A percentile compares a stretch with the other conserved stretches of the same genome.
phyloP scores from a whole-genome alignment of 2,329 filamentous ascomycete genomes.

The Ophiosphaerella korrae region DNA sequence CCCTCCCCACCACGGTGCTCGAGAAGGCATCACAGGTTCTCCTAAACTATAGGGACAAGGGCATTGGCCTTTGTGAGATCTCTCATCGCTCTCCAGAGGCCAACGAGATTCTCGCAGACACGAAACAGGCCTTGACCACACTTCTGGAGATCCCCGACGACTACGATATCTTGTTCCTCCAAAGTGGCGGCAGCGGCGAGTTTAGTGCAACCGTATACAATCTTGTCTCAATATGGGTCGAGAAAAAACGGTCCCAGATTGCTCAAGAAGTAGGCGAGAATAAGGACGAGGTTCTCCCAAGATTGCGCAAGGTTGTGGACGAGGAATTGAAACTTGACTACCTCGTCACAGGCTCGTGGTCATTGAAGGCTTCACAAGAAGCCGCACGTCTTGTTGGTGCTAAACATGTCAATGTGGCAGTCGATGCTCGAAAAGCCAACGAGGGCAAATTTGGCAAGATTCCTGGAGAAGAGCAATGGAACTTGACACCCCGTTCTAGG shows the following conservation, averaged over 20 bases:
- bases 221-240: slow-evolving; percentile 81
- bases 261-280: slow-evolving; percentile 61
- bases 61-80: slow-evolving; percentile 86
- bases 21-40: slow-evolving; percentile 77
- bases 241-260: slow-evolving; percentile 66
- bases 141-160: slow-evolving; percentile 83
- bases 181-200: slow-evolving; percentile 82
- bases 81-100: slow-evolving; percentile 85
- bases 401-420: slow-evolving; percentile 78
- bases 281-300: slow-evolving; percentile 62
- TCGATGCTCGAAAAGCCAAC: slow-evolving; percentile 67
- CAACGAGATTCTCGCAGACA: slow-evolving; percentile 75
- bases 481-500: slow-evolving; percentile 64
- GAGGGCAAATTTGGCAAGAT: slow-evolving; percentile 86
- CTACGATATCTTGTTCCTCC: slow-evolving; percentile 89
- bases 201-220: slow-evolving; percentile 87
- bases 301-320: slow-evolving; percentile 68
- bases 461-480: slow-evolving; percentile 77
- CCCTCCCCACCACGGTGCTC: slow-evolving; percentile 80
- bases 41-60: slow-evolving; percentile 79
- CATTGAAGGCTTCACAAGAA: slow-evolving; percentile 85
- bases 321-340: slow-evolving; percentile 83
- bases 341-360: slow-evolving; percentile 89
- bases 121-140: slow-evolving; percentile 73
- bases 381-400: slow-evolving; percentile 76